Conservation (phyloP, 805 yeast species). For the Candida qinlingensis region DNA sequence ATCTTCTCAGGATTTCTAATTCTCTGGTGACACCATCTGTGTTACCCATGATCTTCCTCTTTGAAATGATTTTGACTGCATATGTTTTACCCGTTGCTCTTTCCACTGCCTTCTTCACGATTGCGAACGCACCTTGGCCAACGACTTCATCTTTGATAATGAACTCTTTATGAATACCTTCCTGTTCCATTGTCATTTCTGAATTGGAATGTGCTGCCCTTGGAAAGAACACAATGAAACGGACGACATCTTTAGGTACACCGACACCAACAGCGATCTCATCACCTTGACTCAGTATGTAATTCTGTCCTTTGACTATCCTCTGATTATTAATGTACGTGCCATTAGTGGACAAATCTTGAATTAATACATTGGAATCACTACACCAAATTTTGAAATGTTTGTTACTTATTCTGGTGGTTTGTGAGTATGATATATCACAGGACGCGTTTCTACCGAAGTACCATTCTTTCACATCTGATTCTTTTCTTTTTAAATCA, state of each 20-base stretch:
- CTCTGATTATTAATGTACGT: conserved; percentile 76
- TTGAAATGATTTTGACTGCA: conserved; percentile 87
- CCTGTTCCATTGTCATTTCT: conserved; percentile 15
- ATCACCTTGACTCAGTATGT: conserved; percentile 86
- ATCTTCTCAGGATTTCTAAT: conserved; percentile 66
- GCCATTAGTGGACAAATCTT: conserved; percentile 86
- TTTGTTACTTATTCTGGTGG: conserved; percentile 65
- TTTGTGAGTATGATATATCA: conserved; percentile 55
- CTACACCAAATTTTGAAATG: conserved; percentile 74
- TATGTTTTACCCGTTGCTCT: conserved; percentile 77
- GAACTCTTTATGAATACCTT: conserved; percentile 63
- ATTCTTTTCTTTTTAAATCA: conserved; percentile 37
- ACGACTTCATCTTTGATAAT: conserved; percentile 79
- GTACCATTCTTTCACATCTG: conserved; percentile 45
- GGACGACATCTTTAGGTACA: conserved; percentile 58
- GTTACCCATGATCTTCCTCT: conserved; percentile 74
- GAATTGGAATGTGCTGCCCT: conserved; percentile 8
- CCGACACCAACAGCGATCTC: conserved; percentile 89
- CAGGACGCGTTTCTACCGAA: conserved; percentile 70
- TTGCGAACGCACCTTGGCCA: conserved; percentile 98
- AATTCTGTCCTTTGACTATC: conserved; percentile 70
- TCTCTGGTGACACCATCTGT: conserved; percentile 83
- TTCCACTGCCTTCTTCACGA: conserved; percentile 86
- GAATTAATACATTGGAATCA: conserved; percentile 39
- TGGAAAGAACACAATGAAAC: conserved; percentile 40